phyloP scores from a whole-genome alignment of 2,329 filamentous ascomycete species.

The Cytospora mali region DNA sequence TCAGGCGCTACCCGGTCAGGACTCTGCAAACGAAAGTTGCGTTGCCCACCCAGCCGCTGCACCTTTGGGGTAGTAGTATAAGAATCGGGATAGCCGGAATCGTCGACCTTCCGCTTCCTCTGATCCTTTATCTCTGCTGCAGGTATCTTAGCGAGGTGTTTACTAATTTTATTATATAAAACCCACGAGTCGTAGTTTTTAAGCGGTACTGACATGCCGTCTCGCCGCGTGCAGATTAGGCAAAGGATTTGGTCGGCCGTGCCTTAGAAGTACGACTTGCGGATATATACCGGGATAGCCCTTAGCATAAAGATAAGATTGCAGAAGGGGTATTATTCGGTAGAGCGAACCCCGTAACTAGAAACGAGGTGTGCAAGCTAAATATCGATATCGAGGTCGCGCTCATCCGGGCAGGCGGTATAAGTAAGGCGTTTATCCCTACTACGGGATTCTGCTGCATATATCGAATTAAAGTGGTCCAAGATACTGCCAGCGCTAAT shows the following conservation, averaged over 20 bases:
- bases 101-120: not conserved
- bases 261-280: not conserved
- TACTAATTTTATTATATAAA: not conserved
- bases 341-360: not conserved
- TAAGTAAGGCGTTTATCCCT: not conserved
- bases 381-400: not conserved
- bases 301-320: not conserved
- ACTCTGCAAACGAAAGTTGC: not conserved
- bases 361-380: not conserved
- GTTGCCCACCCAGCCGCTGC: not conserved
- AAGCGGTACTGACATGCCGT: not conserved
- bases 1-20: not conserved
- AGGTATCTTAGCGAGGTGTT: not conserved
- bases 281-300: not conserved
- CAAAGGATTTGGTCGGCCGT: not conserved
- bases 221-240: not conserved
- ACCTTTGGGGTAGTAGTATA: not conserved
- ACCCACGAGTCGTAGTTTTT: not conserved
- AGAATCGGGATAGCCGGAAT: not conserved
- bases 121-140: not conserved
- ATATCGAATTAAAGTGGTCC: not conserved
- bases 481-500: not conserved
- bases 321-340: not conserved
- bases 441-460: not conserved
- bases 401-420: not conserved